A percentile compares a stretch with the other conserved stretches of the same genome.
phyloP scores from a whole-genome alignment of 1,139 yeast genomes.

The Suhomyces anneliseae region DNA sequence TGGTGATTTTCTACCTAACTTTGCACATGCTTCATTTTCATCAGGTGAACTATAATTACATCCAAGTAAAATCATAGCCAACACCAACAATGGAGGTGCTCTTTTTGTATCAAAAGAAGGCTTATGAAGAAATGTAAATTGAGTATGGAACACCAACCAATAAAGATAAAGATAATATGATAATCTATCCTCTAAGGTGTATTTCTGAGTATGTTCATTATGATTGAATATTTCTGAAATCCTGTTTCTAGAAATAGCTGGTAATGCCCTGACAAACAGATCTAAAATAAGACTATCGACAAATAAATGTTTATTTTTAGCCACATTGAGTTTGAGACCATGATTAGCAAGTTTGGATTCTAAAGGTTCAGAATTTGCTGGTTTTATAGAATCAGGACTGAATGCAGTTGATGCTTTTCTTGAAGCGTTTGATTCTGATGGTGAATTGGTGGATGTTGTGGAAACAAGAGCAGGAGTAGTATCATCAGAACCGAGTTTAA shows the following conservation, averaged over 20 bases:
- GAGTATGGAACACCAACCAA: slow-evolving; percentile 64
- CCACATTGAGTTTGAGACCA: slow-evolving; percentile 22
- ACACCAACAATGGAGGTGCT: slow-evolving; percentile 53
- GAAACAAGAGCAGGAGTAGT: slow-evolving; percentile 10
- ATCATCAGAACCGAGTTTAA: neutral
- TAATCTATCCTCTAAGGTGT: slow-evolving; percentile 28
- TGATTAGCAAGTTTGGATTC: slow-evolving; percentile 20
- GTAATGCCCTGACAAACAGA: slow-evolving; percentile 20
- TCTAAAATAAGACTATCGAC: slow-evolving; percentile 26
- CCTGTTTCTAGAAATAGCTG: slow-evolving; percentile 19
- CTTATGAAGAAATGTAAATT: slow-evolving; percentile 59
- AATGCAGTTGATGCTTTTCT: slow-evolving; percentile 21
- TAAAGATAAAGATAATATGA: slow-evolving; percentile 35
- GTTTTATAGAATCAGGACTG: slow-evolving; percentile 17
- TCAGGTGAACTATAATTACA: slow-evolving; percentile 30
- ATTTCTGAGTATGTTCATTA: slow-evolving; percentile 12
- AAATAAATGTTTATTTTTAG: slow-evolving; percentile 29
- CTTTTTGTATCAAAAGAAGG: slow-evolving; percentile 61
- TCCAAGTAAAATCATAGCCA: slow-evolving; percentile 61
- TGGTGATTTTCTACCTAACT: slow-evolving; percentile 21
- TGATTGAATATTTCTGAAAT: slow-evolving; percentile 24
- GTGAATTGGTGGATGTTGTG: slow-evolving; percentile 34
- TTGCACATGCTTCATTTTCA: slow-evolving; percentile 13
- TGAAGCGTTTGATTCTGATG: slow-evolving; percentile 34
- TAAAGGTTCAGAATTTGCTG: slow-evolving; percentile 11